A percentile compares a stretch with the other conserved stretches of the same genome.
Conservation (phyloP, 2,329 filamentous ascomycete genomes). For the Fusarium zealandicum region DNA sequence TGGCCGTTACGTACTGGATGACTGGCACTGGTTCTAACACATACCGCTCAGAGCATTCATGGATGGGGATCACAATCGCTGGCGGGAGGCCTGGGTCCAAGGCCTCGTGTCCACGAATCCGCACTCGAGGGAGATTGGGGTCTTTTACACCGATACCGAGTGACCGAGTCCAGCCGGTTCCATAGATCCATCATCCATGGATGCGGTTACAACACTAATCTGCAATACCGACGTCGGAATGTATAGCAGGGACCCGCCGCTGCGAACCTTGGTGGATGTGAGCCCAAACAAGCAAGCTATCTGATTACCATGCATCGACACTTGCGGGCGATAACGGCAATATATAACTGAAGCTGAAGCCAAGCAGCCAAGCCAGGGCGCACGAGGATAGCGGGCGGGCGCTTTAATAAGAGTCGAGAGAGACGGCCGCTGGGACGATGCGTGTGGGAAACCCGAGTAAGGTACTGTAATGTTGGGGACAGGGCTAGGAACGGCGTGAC, state of each 20-base stretch:
- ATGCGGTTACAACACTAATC: neutral
- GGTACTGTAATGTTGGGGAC: neutral
- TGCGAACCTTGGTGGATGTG: slow-evolving; percentile 12
- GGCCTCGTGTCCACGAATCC: slow-evolving; percentile 12
- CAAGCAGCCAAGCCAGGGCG: too few species aligned
- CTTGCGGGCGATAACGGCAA: slow-evolving; percentile 17
- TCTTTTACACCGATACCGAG: slow-evolving; percentile 3
- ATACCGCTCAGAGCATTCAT: slow-evolving; percentile 7
- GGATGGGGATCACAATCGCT: slow-evolving; percentile 3
- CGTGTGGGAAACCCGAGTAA: neutral
- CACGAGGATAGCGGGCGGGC: neutral
- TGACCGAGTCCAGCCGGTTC: slow-evolving; percentile 16
- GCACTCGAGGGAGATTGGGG: slow-evolving; percentile 9
- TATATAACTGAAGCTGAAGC: slow-evolving; percentile 11
- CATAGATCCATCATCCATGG: slow-evolving; percentile 9
- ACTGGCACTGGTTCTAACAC: neutral
- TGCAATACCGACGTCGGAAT: slow-evolving; percentile 6
- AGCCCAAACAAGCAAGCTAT: slow-evolving; percentile 17
- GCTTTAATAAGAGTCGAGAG: neutral
- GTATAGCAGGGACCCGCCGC: slow-evolving; percentile 5
- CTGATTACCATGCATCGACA: slow-evolving; percentile 20
- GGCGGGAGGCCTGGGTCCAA: slow-evolving; percentile 5
- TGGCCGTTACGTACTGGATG: slow-evolving; percentile 16
- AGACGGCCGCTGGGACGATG: too few species aligned
- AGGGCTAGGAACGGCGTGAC: too few species aligned